Base-by-base conservation (phyloP, 139 green algal genomes). In the Limnomonas spitsbergensis region DNA sequence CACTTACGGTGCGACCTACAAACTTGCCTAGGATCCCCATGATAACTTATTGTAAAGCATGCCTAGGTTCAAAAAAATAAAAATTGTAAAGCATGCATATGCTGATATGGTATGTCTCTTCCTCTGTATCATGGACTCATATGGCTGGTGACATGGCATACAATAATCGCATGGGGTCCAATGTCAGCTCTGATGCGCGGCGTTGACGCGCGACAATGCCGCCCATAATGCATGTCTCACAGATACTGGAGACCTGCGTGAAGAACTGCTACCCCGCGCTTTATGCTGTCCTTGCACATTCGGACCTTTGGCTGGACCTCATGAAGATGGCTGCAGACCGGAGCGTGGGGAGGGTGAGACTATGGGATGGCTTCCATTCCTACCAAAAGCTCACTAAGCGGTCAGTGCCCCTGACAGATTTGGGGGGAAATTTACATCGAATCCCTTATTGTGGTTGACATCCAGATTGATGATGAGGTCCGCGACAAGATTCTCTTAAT, bases 241-340 rank as follows among this genome's bases (percentile, higher is more conserved):
- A 87, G 85, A 78, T 85, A 38, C 81, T 92, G 20, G 88, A 92
- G 73, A 86, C 83, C 20, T 88, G 85, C 70, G 82, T 92, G 38
- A 90, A 91, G 74, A 92, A 92, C 80, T 88, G 82, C 70, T 29
- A 84, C 1, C 78, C 82, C 0, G 54, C 78, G 39, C 81, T 92
- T n/a, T 87, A 90, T 47, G 35, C 39, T 29, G 40, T 78, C 34
- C 75, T 92, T 9, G 79, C 82, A 0, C 39, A 53, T 32, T 85
- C 72, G 0, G 80, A 90, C 3, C 68, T 90, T 24, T 92, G 86
- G 86, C 14, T 53, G 2, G 86, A 91, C 24, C 69, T 91, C 3
- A 36, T 87, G 0, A 83, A 75, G 73, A 54, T 83, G 29, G 82
- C 68, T 1, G 74, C 66, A 0, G 83, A 87, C 66, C 79, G 73